Evolutionary conservation across 768 basidiomycete genomes (phyloP).

Genomic region (Psilocybe azurescens): DNA sequence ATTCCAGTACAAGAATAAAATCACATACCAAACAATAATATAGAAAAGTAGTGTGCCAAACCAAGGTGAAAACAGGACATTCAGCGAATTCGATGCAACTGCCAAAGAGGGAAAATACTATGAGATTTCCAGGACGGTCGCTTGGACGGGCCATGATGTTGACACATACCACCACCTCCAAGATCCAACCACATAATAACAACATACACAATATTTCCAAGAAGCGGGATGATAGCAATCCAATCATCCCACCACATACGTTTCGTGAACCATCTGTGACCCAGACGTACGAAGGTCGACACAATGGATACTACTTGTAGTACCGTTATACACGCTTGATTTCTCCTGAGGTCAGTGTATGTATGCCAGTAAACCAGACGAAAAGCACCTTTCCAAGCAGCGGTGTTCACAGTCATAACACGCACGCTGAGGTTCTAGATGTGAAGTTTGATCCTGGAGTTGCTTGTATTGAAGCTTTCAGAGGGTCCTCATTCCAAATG

Average conservation of each 20-base stretch:
- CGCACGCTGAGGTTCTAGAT: not conserved
- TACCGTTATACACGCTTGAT: not conserved
- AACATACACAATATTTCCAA: constrained; percentile 18
- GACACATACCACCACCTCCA: constrained; percentile 12
- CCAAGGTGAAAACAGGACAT: constrained; percentile 10
- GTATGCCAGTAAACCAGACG: no score
- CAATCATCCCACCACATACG: constrained; percentile 31
- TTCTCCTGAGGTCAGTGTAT: not conserved
- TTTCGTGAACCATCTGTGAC: constrained; percentile 17
- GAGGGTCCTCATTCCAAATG: not conserved
- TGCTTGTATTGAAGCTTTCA: not conserved
- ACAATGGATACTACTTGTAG: constrained; percentile 5
- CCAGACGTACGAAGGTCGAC: constrained; percentile 22
- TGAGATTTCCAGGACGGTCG: not conserved
- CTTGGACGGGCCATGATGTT: not conserved
- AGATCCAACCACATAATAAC: constrained; percentile 19
- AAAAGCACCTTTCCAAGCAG: constrained; percentile 3
- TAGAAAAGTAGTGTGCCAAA: constrained; percentile 12
- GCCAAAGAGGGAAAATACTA: not conserved
- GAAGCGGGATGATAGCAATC: constrained; percentile 18
- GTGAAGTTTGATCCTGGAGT: not conserved
- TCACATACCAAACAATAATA: constrained; percentile 13
- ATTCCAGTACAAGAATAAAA: not conserved
- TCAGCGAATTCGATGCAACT: not conserved
- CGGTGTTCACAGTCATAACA: not conserved